phyloP scores from a whole-genome alignment of 129 eudicot genomes.

The Flaveria trinervia region DNA sequence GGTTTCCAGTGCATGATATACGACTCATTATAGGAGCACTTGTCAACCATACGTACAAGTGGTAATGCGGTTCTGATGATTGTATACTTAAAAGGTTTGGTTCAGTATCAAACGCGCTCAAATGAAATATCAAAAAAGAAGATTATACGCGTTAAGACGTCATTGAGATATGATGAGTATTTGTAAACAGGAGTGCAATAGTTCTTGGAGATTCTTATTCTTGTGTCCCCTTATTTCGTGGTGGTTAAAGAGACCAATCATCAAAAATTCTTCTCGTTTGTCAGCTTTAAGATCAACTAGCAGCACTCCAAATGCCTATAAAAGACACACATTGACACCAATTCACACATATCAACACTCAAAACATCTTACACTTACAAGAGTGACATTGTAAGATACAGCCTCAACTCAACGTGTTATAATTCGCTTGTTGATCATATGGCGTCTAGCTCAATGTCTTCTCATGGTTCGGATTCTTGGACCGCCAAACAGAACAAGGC shows the following conservation, averaged over 20 bases:
- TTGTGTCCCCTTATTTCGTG: conserved; percentile 42
- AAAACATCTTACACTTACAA: neutral
- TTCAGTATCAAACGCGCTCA: no score
- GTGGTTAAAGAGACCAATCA: conserved; percentile 48
- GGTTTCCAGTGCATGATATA: neutral
- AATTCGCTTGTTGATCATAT: neutral
- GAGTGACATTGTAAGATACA: neutral
- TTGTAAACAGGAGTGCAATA: neutral
- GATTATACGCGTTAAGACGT: conserved; percentile 7
- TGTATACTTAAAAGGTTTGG: no score
- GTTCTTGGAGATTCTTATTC: conserved; percentile 42
- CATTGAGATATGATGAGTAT: conserved; percentile 8
- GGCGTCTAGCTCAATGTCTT: conserved; percentile 57
- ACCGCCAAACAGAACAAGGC: conserved; percentile 70
- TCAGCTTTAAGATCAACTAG: conserved; percentile 52
- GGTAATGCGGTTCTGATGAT: no score
- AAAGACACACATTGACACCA: conserved; percentile 27
- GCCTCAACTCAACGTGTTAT: neutral
- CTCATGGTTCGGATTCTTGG: conserved; percentile 56
- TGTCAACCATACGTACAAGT: neutral
- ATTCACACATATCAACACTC: conserved; percentile 21
- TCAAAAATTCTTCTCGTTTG: conserved; percentile 35
- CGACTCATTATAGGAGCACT: neutral
- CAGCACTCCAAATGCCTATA: conserved; percentile 37
- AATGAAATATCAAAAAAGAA: neutral